These are phyloP conservation scores for Turnera subulata DNA, from an alignment of 345 rosid species.

Conservation along the genomic window DNA sequence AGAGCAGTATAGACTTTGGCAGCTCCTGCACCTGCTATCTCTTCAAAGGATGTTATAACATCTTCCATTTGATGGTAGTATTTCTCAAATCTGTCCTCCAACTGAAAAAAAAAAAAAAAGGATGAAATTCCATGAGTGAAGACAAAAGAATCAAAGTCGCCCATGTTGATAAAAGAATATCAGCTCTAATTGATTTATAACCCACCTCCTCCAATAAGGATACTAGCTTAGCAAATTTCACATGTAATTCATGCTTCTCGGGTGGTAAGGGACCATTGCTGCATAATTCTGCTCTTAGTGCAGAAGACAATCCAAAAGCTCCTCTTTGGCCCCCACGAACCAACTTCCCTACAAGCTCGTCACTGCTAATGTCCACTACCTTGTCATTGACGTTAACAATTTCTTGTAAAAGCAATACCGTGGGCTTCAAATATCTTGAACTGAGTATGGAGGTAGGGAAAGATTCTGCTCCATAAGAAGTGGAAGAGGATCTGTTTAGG, in stretches of 20 bases:
- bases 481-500: conserved; percentile 24
- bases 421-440: conserved; percentile 56
- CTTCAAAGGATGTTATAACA: conserved; percentile 61
- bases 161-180: background rate
- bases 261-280: conserved; percentile 30
- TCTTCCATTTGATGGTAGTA: conserved; percentile 69
- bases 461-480: conserved; percentile 29
- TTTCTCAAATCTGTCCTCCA: conserved; percentile 59
- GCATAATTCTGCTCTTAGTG: conserved; percentile 59
- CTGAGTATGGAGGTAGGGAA: conserved; percentile 28
- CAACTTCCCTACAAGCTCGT: conserved; percentile 35
- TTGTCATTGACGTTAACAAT: conserved; percentile 42
- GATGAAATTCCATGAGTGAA: too few relatives aligned
- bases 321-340: conserved; percentile 38
- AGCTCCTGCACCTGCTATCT: conserved; percentile 64
- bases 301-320: conserved; percentile 39
- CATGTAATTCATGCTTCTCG: conserved; percentile 49
- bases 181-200: background rate
- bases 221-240: conserved; percentile 56
- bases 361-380: conserved; percentile 43
- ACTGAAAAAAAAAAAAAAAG: conserved; percentile 30
- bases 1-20: conserved; percentile 65
- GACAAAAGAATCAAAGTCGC: too few relatives aligned
- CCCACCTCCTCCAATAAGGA: conserved; percentile 66
- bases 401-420: conserved; percentile 58